A percentile compares a stretch with the other conserved stretches of the same genome.
phyloP scores from a whole-genome alignment of 2,329 filamentous ascomycete genomes.

The Aspergillus spinulosporus region DNA sequence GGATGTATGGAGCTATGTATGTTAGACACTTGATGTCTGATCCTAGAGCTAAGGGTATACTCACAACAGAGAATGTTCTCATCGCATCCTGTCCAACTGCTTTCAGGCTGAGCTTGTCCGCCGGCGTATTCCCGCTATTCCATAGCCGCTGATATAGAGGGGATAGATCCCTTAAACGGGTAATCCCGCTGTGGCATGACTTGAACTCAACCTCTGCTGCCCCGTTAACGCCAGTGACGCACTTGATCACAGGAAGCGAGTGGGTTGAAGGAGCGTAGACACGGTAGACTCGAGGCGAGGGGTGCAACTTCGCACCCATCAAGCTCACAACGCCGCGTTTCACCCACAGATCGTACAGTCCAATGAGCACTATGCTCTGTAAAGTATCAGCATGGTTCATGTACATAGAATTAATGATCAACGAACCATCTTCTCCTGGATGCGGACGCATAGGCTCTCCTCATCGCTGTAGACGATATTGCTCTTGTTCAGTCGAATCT shows the following conservation, averaged over 20 bases:
- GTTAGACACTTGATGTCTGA: slow-evolving; percentile 18
- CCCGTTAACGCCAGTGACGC: slow-evolving; percentile 42
- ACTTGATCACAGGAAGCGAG: slow-evolving; percentile 56
- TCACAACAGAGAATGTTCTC: slow-evolving; percentile 45
- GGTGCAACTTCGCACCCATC: slow-evolving; percentile 59
- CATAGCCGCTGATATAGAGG: slow-evolving; percentile 57
- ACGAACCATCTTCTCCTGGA: slow-evolving; percentile 42
- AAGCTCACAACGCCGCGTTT: slow-evolving; percentile 57
- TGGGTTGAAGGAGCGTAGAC: slow-evolving; percentile 59
- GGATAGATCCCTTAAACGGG: slow-evolving; percentile 49
- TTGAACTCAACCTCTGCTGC: slow-evolving; percentile 52
- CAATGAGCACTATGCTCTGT: slow-evolving; percentile 47
- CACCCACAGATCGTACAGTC: slow-evolving; percentile 60
- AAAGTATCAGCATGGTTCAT: slow-evolving; percentile 21
- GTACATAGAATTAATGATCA: neutral
- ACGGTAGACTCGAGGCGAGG: slow-evolving; percentile 45
- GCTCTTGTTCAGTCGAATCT: slow-evolving; percentile 37
- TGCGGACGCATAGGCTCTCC: slow-evolving; percentile 39
- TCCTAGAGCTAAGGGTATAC: slow-evolving; percentile 8
- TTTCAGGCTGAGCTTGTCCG: slow-evolving; percentile 36
- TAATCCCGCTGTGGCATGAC: slow-evolving; percentile 48
- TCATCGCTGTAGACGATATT: slow-evolving; percentile 42
- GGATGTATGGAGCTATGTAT: slow-evolving; percentile 41
- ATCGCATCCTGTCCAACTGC: slow-evolving; percentile 27
- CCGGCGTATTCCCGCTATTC: slow-evolving; percentile 41